Conservation (phyloP, 225 moss, liverwort and hornwort species). For the Physcomitrellopsis africana region DNA sequence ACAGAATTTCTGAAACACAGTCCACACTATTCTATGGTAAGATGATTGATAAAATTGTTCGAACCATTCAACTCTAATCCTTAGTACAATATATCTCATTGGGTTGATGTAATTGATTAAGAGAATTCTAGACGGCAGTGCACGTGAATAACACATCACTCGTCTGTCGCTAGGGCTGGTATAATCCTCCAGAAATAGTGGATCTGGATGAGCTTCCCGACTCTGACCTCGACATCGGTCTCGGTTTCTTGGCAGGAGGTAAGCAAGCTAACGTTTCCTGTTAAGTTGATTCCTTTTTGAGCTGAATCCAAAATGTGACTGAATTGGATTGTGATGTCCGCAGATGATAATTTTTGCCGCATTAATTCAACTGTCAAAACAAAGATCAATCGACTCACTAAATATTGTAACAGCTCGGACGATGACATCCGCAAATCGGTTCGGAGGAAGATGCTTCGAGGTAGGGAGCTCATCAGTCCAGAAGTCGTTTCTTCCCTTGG, state of each 20-base stretch:
- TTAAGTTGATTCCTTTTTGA: neutral
- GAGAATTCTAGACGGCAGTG: slow-evolving; percentile 12
- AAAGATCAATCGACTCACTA: slow-evolving; percentile 8
- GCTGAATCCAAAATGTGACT: slow-evolving; percentile 18
- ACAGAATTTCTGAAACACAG: slow-evolving; percentile 16
- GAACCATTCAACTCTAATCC: neutral
- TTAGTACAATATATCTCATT: neutral
- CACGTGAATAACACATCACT: neutral
- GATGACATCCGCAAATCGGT: slow-evolving; percentile 31
- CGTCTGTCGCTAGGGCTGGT: slow-evolving; percentile 31
- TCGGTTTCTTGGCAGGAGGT: slow-evolving; percentile 31
- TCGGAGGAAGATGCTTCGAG: slow-evolving; percentile 43
- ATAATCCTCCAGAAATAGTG: slow-evolving; percentile 34
- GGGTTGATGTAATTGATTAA: neutral
- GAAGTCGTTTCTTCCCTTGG: neutral
- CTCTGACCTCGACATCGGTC: slow-evolving; percentile 26
- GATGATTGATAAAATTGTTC: neutral
- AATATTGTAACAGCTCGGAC: slow-evolving; percentile 21
- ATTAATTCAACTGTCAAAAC: neutral
- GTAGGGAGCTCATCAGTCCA: slow-evolving; percentile 26
- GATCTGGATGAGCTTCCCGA: slow-evolving; percentile 50
- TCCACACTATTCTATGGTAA: slow-evolving; percentile 27
- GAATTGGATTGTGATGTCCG: slow-evolving; percentile 4
- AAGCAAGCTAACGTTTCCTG: slow-evolving; percentile 21
- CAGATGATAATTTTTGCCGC: slow-evolving; percentile 24